phyloP scores from a whole-genome alignment of 345 rosid species.

The Citrus sinensis region DNA sequence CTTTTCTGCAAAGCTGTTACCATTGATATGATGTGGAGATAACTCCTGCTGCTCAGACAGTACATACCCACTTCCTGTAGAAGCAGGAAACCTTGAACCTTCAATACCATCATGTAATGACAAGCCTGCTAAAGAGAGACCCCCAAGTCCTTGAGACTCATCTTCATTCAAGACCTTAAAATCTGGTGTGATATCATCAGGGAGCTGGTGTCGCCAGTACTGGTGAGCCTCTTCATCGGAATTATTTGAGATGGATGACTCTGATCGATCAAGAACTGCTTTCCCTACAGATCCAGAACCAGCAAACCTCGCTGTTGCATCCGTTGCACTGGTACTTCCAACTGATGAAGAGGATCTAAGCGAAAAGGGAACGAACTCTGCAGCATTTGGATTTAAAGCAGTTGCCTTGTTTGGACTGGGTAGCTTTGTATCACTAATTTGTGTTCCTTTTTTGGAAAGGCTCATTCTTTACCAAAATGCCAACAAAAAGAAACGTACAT shows the following conservation, averaged over 20 bases:
- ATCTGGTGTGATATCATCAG: constrained; percentile 95
- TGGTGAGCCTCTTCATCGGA: constrained; percentile 95
- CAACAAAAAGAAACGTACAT: constrained; percentile 27
- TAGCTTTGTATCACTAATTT: constrained; percentile 54
- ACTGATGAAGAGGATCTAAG: constrained; percentile 56
- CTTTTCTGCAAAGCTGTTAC: constrained; percentile 54
- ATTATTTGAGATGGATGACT: constrained; percentile 65
- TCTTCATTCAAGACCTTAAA: constrained; percentile 79
- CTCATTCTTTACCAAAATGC: constrained; percentile 62
- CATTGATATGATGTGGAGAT: constrained; percentile 51
- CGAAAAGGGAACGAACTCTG: constrained; percentile 85
- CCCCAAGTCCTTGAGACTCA: constrained; percentile 56
- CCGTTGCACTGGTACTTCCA: constrained; percentile 43
- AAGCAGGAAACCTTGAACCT: constrained; percentile 46
- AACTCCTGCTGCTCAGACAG: constrained; percentile 49
- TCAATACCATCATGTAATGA: constrained; percentile 62
- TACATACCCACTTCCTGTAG: constrained; percentile 47
- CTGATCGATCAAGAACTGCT: constrained; percentile 67
- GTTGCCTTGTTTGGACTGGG: constrained; percentile 52
- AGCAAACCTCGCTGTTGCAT: constrained; percentile 42
- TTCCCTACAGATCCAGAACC: constrained; percentile 57
- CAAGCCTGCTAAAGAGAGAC: constrained; percentile 68
- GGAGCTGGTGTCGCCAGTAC: constrained; percentile 91
- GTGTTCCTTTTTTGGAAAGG: constrained; percentile 73
- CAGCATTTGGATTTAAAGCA: constrained; percentile 92